Conservation (phyloP, 208 protist species). For the Leptomonas seymouri region DNA sequence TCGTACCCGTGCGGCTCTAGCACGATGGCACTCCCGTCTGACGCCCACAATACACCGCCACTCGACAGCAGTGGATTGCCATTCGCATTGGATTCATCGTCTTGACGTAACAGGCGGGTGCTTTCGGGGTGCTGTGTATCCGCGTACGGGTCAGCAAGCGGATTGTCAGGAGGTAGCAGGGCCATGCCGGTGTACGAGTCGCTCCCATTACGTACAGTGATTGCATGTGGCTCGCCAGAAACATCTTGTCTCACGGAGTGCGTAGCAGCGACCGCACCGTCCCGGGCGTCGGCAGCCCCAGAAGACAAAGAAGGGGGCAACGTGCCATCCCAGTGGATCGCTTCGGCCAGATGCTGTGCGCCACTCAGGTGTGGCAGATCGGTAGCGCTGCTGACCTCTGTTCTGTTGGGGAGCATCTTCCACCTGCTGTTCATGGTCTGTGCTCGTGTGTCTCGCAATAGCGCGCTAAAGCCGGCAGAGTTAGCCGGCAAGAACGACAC, state of each 20-base stretch:
- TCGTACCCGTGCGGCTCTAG: constrained; percentile 81
- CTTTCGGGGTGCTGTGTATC: not conserved
- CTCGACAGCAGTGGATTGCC: not conserved
- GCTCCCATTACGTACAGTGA: not conserved
- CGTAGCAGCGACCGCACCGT: not conserved
- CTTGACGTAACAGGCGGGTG: constrained; percentile 8
- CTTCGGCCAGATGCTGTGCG: constrained; percentile 13
- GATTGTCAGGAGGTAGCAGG: not conserved
- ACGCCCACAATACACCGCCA: not conserved
- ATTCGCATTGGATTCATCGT: not conserved
- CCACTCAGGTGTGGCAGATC: not conserved
- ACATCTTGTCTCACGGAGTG: not conserved
- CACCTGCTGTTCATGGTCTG: not conserved
- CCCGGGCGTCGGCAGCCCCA: not conserved
- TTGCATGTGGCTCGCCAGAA: not conserved
- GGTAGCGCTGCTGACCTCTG: not conserved
- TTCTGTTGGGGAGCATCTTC: not conserved
- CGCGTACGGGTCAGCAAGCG: not conserved
- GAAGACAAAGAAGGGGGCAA: constrained; percentile 18
- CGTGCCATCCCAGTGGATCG: constrained; percentile 40
- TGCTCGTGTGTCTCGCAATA: constrained; percentile 23
- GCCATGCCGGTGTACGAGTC: not conserved
- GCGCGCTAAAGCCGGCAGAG: constrained; percentile 41
- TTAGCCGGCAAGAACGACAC: constrained; percentile 42
- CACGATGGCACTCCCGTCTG: constrained; percentile 35